phyloP scores from a whole-genome alignment of 1,139 yeast genomes.

The Kodamaea arcana region DNA sequence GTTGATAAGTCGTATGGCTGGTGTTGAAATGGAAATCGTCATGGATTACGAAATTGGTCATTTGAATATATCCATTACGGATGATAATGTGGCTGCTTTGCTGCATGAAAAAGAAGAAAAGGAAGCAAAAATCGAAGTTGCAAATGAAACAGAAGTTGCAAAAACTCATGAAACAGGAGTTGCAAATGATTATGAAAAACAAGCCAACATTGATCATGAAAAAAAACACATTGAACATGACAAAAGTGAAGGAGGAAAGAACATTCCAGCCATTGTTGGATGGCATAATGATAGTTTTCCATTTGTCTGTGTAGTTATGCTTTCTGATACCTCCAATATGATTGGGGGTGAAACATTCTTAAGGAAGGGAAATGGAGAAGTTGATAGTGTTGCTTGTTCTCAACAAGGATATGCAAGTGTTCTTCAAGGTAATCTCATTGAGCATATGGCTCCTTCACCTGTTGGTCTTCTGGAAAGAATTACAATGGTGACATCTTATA shows the following conservation, averaged over 20 bases:
- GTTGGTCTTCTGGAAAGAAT: constrained; percentile 50
- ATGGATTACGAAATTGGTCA: constrained; percentile 56
- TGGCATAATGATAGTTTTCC: constrained; percentile 63
- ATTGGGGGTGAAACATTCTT: constrained; percentile 58
- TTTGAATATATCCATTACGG: constrained; percentile 43
- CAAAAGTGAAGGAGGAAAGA: constrained; percentile 21
- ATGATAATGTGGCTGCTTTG: constrained; percentile 25
- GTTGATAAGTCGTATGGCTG: constrained; percentile 49
- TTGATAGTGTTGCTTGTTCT: constrained; percentile 50
- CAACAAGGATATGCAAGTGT: constrained; percentile 50
- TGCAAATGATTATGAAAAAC: too few relatives aligned
- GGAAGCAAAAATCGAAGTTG: constrained; percentile 19
- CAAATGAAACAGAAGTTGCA: constrained; percentile 9
- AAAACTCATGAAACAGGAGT: constrained; percentile 11
- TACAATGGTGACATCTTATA: constrained; percentile 42
- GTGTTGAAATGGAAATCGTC: constrained; percentile 47
- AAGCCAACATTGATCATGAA: background rate
- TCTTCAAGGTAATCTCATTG: constrained; percentile 51
- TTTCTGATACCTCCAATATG: constrained; percentile 55
- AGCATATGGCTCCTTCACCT: constrained; percentile 57
- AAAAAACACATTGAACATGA: constrained; percentile 12
- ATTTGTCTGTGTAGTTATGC: constrained; percentile 60
- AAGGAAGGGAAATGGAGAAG: constrained; percentile 37
- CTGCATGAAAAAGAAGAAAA: background rate
- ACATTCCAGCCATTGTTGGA: constrained; percentile 50